These are phyloP conservation scores for Myxozyma neotropica DNA, from an alignment of 805 yeast species.

Conservation along the genomic window DNA sequence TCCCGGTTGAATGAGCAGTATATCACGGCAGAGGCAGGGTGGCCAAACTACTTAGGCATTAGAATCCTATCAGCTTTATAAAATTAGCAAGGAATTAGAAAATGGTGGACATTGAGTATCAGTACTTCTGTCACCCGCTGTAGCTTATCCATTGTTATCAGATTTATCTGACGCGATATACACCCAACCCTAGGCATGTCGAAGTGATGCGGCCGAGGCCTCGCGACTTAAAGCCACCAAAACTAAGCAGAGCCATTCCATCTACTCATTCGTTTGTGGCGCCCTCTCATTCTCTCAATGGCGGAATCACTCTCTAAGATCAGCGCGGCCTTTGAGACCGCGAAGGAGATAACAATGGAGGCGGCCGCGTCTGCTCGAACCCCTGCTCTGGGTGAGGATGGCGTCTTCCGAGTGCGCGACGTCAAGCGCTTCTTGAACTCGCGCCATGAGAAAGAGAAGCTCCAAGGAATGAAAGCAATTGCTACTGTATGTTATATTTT, in stretches of 20 bases:
- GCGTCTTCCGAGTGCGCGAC: conserved; percentile 63
- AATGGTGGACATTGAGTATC: too few species aligned
- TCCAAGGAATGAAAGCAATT: conserved; percentile 62
- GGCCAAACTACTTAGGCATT: too few species aligned
- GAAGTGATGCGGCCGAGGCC: too few species aligned
- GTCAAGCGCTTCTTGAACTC: conserved; percentile 68
- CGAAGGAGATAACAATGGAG: conserved; percentile 74
- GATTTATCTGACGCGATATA: too few species aligned
- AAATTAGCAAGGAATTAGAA: too few species aligned
- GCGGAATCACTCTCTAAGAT: conserved; percentile 62
- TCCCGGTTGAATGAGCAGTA: too few species aligned
- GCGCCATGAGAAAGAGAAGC: conserved; percentile 63
- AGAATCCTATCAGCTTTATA: too few species aligned
- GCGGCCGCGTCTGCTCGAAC: conserved; percentile 79
- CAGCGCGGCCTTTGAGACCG: conserved; percentile 76
- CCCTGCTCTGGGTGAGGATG: conserved; percentile 58
- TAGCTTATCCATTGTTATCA: too few species aligned
- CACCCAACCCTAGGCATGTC: too few species aligned
- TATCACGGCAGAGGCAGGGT: too few species aligned
- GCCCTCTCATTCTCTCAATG: conserved; percentile 43
- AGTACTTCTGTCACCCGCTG: too few species aligned
- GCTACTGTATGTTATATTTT: conserved; percentile 42
- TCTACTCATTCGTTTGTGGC: neutral
- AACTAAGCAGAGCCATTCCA: neutral
- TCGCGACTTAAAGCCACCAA: neutral